These are phyloP conservation scores for Amphicarpaea edgeworthii DNA, from an alignment of 306 rosid genomes.

Conservation along the genomic window DNA sequence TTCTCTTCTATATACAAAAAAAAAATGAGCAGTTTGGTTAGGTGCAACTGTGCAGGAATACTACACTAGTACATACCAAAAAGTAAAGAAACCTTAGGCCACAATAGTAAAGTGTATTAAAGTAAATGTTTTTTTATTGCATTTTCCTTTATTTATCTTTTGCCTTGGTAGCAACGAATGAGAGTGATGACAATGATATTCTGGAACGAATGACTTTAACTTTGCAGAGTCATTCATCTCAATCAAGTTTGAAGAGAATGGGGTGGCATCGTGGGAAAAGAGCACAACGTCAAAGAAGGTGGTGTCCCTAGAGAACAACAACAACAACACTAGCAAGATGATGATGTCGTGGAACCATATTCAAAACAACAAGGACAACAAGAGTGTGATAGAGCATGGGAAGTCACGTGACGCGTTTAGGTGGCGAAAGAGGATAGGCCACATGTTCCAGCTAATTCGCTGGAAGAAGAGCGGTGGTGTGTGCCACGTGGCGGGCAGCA, in stretches of 20 bases:
- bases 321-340: too few species aligned
- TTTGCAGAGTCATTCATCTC: conserved; percentile 91
- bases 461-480: conserved; percentile 78
- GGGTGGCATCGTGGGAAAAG: conserved; percentile 93
- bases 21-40: conserved; percentile 22
- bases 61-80: conserved; percentile 3
- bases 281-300: conserved; percentile 74
- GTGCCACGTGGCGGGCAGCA: conserved; percentile 81
- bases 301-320: conserved; percentile 74
- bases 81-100: conserved; percentile 26
- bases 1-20: neutral
- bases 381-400: conserved; percentile 86
- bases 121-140: neutral
- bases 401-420: conserved; percentile 73
- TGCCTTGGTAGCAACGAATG: conserved; percentile 29
- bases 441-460: conserved; percentile 81
- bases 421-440: conserved; percentile 96
- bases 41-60: neutral
- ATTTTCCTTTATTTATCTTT: neutral
- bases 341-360: conserved; percentile 67
- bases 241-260: conserved; percentile 91
- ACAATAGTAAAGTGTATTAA: conserved; percentile 25
- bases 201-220: conserved; percentile 39
- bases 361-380: conserved; percentile 57
- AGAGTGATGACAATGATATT: conserved; percentile 32